These are phyloP conservation scores for Candida ponderosae DNA, from an alignment of 805 yeast genomes.

Conservation along the genomic window DNA sequence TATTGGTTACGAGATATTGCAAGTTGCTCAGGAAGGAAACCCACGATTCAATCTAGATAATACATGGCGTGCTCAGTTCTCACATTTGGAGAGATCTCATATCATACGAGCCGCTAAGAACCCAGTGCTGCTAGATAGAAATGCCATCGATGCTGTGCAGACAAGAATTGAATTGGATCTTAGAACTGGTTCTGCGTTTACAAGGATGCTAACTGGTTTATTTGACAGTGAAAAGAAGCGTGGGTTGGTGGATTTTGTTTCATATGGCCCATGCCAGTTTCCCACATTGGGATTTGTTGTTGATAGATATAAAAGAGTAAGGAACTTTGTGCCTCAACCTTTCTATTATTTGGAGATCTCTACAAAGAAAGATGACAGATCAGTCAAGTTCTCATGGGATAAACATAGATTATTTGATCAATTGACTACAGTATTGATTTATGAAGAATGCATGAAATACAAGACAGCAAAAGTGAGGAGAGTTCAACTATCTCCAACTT, in stretches of 20 bases:
- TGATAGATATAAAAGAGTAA: slow-evolving; percentile 75
- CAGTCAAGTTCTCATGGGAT: slow-evolving; percentile 58
- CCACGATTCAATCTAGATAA: slow-evolving; percentile 34
- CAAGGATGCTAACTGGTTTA: slow-evolving; percentile 64
- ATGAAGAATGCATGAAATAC: slow-evolving; percentile 54
- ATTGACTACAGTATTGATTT: slow-evolving; percentile 51
- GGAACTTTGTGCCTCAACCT: slow-evolving; percentile 62
- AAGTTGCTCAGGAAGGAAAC: slow-evolving; percentile 53
- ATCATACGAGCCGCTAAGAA: slow-evolving; percentile 64
- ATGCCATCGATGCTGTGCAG: slow-evolving; percentile 74
- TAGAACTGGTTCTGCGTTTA: slow-evolving; percentile 83
- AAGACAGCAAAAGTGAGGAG: slow-evolving; percentile 43
- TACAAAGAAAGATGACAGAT: slow-evolving; percentile 32
- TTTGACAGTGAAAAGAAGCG: slow-evolving; percentile 24
- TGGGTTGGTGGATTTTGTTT: slow-evolving; percentile 24
- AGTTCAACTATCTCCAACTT: slow-evolving; percentile 53
- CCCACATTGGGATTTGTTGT: slow-evolving; percentile 97
- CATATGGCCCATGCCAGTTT: slow-evolving; percentile 93
- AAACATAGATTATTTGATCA: slow-evolving; percentile 69
- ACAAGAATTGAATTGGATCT: slow-evolving; percentile 84
- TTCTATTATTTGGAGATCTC: slow-evolving; percentile 70
- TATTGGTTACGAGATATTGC: slow-evolving; percentile 76
- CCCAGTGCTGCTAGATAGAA: slow-evolving; percentile 56
- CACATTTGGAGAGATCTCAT: slow-evolving; percentile 78
- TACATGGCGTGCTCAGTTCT: slow-evolving; percentile 73